Evolutionary conservation across 2,329 filamentous ascomycete species (phyloP), one percentile per base, ranked within the genome.

Genomic region (Claviceps sp.): DNA sequence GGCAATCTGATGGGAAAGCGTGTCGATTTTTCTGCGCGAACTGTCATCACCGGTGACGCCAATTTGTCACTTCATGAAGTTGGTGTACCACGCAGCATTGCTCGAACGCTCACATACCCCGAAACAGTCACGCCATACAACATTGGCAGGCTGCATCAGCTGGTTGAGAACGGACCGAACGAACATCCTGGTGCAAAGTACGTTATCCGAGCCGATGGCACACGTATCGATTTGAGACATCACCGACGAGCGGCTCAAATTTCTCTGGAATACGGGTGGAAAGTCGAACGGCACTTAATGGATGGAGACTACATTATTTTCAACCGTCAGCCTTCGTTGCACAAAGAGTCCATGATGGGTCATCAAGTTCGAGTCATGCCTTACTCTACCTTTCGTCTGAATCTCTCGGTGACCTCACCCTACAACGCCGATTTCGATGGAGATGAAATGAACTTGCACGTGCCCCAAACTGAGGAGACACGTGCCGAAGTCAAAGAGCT

Each of bases 321-420:
- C 81, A 99, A 98, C 69, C 93, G 93, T 77, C 93, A 99, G 66
- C 93, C 93, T 1, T 99, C 93, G 38, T 76, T 99, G 63, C 93
- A 99, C 77, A 99, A 99, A 70, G 93, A 98, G 67, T 98, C 93
- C 55, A 99, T 98, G 93, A 98, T 98, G 94, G 93, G 88, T 69
- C 93, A 99, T 70, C 84, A 88, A 61, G 93, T 98, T 57, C 85
- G 85, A 55, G 93, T 99, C 55, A 97, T 98, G 90, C 93, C 93
- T 3, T 98, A 95, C 69, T 98, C 93, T 5, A 99, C 93, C 1
- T 99, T 99, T 76, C 85, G 93, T 57, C 79, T 99, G 47, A 99
- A 99, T 64, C 70, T 98, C 60, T 98, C 93, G 0, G 93, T 98
- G 63, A 98, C 94, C 0, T 95, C 90, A 30, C 93, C 93, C 0